Base-by-base conservation (phyloP, 495 filamentous ascomycete genomes). In the Stereocaulon alpinum region DNA sequence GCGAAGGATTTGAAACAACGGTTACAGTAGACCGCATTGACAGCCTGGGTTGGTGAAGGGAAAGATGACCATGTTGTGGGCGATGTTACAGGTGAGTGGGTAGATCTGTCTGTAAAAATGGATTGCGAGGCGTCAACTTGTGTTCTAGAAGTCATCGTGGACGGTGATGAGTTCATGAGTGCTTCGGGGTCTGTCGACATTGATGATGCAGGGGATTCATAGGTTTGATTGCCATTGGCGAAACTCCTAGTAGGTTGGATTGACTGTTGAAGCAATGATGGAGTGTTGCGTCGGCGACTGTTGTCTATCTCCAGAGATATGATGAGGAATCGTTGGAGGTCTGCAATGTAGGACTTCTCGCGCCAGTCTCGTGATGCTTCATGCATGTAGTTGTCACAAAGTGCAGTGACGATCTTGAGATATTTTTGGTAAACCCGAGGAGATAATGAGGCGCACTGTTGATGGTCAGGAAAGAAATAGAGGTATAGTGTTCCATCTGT, bases 221-320 rank as follows among this genome's bases (percentile, higher is more conserved):
- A 22, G 3, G 4, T 12, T n/a, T 18, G 34, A 34, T 45, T 40
- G 15, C 5, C 2, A 20, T 43, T 45, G 20, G 40, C 34, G 12
- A 50, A 6, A 30, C 7, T 22, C 7, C 6, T 48, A 2, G 22
- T 40, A 20, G 18, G n/a, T 17, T 9, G 32, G 29, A 20, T 14
- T 24, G 24, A 24, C 24, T 24, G 24, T 24, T 24, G 24, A 24
- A 27, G n/a, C 6, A 9, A 45, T 40, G 24, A 24, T 6, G 44
- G 24, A 5, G 40, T 17, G 2, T 2, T 37, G 2, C 6, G 24
- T 27, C 18, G 45, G 29, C 52, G 45, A n/a, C 18, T 7, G 2
- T 20, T 55, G 10, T 59, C 56, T 18, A 59, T 40, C 56, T 63
- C 61, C 17, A 63, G 24, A 1, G 40, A 20, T 27, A 59, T 41